Conservation (phyloP, 257 asterid species). For the Nicotiana undulata region DNA sequence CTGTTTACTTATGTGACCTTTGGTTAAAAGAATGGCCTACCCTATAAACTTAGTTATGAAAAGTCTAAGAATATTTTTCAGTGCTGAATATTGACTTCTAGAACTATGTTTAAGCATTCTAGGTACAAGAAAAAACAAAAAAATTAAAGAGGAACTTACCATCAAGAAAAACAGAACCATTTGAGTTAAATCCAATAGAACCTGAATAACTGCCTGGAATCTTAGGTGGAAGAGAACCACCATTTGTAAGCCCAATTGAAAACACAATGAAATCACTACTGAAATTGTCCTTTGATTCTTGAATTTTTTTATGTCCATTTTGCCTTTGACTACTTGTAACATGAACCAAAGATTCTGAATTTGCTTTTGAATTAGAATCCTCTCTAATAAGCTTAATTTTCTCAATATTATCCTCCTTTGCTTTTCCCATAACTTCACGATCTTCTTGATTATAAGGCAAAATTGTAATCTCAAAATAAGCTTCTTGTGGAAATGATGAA, state of each 20-base stretch:
- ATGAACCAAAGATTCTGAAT: constrained; percentile 17
- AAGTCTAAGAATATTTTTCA: not conserved
- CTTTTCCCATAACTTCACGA: not conserved
- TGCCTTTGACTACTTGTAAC: constrained; percentile 24
- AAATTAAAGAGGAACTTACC: constrained; percentile 32
- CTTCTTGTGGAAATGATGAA: constrained; percentile 81
- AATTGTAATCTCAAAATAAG: constrained; percentile 74
- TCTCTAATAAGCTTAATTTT: constrained; percentile 54
- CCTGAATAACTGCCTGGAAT: constrained; percentile 64
- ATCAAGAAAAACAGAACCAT: constrained; percentile 69
- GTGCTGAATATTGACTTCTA: constrained; percentile 12
- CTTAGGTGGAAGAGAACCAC: constrained; percentile 39
- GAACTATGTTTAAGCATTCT: constrained; percentile 6
- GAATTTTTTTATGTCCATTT: constrained; percentile 27
- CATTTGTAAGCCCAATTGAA: constrained; percentile 52
- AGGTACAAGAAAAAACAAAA: not conserved
- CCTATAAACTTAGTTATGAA: not conserved
- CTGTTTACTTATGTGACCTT: not conserved
- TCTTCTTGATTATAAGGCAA: constrained; percentile 18
- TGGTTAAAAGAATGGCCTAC: not conserved
- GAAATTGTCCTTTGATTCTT: constrained; percentile 19
- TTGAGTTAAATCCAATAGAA: constrained; percentile 74
- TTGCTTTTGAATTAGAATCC: constrained; percentile 42
- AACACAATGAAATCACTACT: constrained; percentile 23
- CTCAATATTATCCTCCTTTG: constrained; percentile 45